Percentiles rank a stretch among this genome's conserved stretches.
Conservation (phyloP, 345 rosid species). For the Pelargonium nanum region DNA sequence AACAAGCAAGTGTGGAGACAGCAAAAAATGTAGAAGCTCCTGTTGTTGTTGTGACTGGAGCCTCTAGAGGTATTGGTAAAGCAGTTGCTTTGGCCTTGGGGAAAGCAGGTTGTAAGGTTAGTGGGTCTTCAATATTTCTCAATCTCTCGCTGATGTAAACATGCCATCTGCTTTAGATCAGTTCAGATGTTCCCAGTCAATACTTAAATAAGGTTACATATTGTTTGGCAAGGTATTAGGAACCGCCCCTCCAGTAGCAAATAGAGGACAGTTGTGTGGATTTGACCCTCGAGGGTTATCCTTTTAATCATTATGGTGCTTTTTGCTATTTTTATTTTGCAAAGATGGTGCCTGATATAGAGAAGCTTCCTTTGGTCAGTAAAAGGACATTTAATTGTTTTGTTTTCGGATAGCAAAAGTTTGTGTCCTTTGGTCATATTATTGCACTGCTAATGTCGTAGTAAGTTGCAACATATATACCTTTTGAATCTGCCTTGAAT, state of each 20-base stretch:
- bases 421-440: no score
- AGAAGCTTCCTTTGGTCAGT: no score
- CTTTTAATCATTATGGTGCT: background rate
- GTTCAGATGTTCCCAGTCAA: no score
- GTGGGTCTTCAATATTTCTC: slow-evolving; percentile 1
- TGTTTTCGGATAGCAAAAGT: no score
- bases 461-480: no score
- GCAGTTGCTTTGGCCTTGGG: slow-evolving; percentile 89
- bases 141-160: background rate
- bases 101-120: slow-evolving; percentile 69
- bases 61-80: slow-evolving; percentile 96
- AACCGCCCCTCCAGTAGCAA: no score
- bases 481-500: background rate
- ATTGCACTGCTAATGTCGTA: background rate
- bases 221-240: no score
- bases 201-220: no score
- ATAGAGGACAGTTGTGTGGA: no score
- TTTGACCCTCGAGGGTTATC: no score
- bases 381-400: no score
- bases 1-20: slow-evolving; percentile 33
- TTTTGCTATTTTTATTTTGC: background rate
- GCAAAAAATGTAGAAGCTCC: slow-evolving; percentile 58
- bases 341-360: no score
- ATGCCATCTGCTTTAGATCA: background rate
- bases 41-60: slow-evolving; percentile 85